Base-by-base conservation (phyloP, 371 early-diverging fungal genomes). In the Encephalitozoon intestinalis region DNA sequence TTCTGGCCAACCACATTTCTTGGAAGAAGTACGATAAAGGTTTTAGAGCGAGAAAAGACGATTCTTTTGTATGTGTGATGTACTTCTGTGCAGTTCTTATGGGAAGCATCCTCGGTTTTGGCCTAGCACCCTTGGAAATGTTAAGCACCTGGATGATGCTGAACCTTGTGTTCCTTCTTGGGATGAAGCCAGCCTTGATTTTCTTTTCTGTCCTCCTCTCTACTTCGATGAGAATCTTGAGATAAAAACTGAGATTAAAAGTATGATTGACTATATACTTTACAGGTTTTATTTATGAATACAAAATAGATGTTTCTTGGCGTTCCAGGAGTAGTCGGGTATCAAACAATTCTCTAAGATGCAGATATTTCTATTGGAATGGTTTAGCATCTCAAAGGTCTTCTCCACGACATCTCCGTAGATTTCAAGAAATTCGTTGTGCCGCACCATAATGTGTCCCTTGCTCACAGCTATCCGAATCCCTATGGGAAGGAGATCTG, bases 401-500 rank as follows among this genome's bases (percentile, higher is more conserved):
- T 52, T 41, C n/a, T 37, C 23, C 31, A 73, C 43, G 3, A 8
- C 9, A n/a, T 51, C 28, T 21, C 53, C 53, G 15, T 52, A 28
- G 5, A 52, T 6, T 6, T 58, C 44, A 43, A 68, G 28, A n/a
- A 23, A 25, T 7, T 46, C 12, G n/a, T 51, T 23, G 34, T 12
- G 34, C 37, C 51, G 23, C 51, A 68, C 6, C 7, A 31, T 12
- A 25, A 73, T 37, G n/a, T 23, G 31, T 1, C 63, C 74, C 12
- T 63, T 9, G 44, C 37, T 49, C 18, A 73, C 41, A 0, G 63
- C 74, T 9, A 73, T 66, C 40, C 66, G 50, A 12, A 73, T 31
- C 28, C 39, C 31, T 8, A 70, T 44, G 39, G 49, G 49, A 26
- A 66, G 18, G 41, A 63, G 26, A 2, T 31, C 26, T 12, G 9